These are phyloP conservation scores for Boletus subcaerulescens DNA, from an alignment of 768 basidiomycete genomes.

Conservation along the genomic window DNA sequence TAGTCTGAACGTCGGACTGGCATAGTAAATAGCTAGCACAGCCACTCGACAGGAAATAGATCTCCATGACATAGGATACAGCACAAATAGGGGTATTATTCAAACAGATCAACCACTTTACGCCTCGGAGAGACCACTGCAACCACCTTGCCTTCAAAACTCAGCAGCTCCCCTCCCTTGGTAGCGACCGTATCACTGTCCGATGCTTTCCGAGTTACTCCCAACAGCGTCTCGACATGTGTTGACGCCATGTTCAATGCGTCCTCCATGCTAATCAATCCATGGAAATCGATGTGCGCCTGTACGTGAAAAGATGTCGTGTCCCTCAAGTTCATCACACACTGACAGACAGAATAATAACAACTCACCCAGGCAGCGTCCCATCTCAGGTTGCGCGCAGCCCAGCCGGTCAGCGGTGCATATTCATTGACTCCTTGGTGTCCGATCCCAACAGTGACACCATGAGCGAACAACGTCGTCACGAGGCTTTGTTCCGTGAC, in stretches of 20 bases:
- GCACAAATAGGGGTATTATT: not conserved
- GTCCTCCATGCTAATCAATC: slow-evolving; percentile 37
- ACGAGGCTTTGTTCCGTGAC: slow-evolving; percentile 63
- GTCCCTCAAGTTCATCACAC: not conserved
- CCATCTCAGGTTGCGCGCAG: slow-evolving; percentile 86
- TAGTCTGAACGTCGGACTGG: too few species aligned
- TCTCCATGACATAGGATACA: too few species aligned
- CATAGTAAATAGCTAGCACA: too few species aligned
- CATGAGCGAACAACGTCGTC: slow-evolving; percentile 53
- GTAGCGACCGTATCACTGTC: slow-evolving; percentile 41
- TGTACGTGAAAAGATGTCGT: slow-evolving; percentile 6
- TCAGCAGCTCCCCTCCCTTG: slow-evolving; percentile 38
- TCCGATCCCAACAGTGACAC: slow-evolving; percentile 65
- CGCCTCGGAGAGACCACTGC: slow-evolving; percentile 39
- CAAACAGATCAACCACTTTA: slow-evolving; percentile 37
- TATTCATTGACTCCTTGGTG: slow-evolving; percentile 41
- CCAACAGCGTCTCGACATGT: slow-evolving; percentile 44
- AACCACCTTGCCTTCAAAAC: slow-evolving; percentile 44
- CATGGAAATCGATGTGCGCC: slow-evolving; percentile 37
- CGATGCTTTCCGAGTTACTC: slow-evolving; percentile 22
- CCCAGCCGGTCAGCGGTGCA: slow-evolving; percentile 75
- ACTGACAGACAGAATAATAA: slow-evolving; percentile 16
- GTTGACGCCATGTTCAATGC: slow-evolving; percentile 41
- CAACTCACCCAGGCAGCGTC: slow-evolving; percentile 89
- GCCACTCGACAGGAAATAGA: too few species aligned